Conservation (phyloP, 495 filamentous ascomycete species). For the Neurospora tetraspora region DNA sequence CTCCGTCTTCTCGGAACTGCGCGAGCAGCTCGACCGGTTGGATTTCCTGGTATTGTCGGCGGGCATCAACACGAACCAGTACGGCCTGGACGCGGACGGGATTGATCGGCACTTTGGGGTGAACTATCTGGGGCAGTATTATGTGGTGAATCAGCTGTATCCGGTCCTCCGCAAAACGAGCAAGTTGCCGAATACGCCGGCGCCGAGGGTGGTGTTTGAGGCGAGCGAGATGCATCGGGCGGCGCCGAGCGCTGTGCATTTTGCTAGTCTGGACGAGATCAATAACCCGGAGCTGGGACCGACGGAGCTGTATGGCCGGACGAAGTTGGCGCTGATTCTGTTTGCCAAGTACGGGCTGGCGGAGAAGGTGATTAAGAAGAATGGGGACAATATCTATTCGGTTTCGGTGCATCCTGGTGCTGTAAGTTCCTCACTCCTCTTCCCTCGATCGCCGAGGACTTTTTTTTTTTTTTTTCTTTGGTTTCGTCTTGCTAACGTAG, state of each 20-base stretch:
- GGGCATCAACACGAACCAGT: slow-evolving; percentile 39
- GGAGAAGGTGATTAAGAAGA: slow-evolving; percentile 31
- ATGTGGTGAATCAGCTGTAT: slow-evolving; percentile 30
- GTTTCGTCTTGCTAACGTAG: neutral
- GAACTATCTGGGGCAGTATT: slow-evolving; percentile 41
- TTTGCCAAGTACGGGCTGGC: slow-evolving; percentile 36
- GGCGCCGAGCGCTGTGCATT: slow-evolving; percentile 33
- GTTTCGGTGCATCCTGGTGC: slow-evolving; percentile 35
- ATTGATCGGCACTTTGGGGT: slow-evolving; percentile 44
- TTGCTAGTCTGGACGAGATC: slow-evolving; percentile 41
- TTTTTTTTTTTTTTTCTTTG: rapidly evolving
- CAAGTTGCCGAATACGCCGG: slow-evolving; percentile 16
- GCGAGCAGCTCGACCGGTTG: slow-evolving; percentile 22
- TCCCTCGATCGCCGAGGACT: neutral
- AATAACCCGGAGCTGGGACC: slow-evolving; percentile 43
- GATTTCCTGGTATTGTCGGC: slow-evolving; percentile 40
- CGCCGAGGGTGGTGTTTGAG: slow-evolving; percentile 39
- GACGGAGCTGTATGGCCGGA: slow-evolving; percentile 41
- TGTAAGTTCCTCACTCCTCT: slow-evolving; percentile 10
- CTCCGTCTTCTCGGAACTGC: slow-evolving; percentile 25
- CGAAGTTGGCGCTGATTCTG: slow-evolving; percentile 47
- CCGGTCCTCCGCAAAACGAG: slow-evolving; percentile 32
- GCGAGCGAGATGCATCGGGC: slow-evolving; percentile 45
- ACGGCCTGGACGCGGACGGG: slow-evolving; percentile 28
- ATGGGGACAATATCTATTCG: slow-evolving; percentile 31